phyloP scores from a whole-genome alignment of 768 basidiomycete species.

The Mycena leptocephala region DNA sequence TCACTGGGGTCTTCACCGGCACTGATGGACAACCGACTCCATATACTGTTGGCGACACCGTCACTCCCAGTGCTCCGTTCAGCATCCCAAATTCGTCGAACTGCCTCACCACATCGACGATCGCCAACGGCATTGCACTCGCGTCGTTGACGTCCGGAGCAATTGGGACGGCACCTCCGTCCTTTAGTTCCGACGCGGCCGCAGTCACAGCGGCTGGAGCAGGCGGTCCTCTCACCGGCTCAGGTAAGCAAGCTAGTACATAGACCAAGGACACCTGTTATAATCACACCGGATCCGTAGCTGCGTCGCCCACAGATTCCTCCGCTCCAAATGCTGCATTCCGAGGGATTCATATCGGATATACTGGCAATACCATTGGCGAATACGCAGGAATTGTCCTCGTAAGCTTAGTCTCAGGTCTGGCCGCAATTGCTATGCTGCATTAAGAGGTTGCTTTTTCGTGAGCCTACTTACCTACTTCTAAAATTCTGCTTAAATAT shows the following conservation, averaged over 20 bases:
- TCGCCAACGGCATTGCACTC: conserved; percentile 57
- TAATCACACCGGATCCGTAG: not conserved
- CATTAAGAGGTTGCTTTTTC: conserved; percentile 5
- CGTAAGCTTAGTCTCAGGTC: conserved; percentile 20
- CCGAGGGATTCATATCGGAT: not conserved
- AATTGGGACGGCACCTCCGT: conserved; percentile 8
- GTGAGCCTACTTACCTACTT: not conserved
- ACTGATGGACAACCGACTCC: conserved; percentile 37
- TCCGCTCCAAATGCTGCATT: not conserved
- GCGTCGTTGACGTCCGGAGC: conserved; percentile 24
- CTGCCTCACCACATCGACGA: conserved; percentile 55
- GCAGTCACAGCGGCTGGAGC: not conserved
- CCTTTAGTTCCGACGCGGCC: not conserved
- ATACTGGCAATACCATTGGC: not conserved
- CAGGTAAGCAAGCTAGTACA: not conserved
- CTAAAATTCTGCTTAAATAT: not conserved
- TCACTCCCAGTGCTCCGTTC: conserved; percentile 54
- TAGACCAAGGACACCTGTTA: no score
- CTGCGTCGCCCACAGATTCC: not conserved
- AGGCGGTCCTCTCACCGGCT: not conserved
- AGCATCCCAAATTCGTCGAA: conserved; percentile 58
- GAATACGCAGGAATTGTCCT: conserved; percentile 25
- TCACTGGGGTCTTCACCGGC: conserved; percentile 53
- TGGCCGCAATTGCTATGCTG: conserved; percentile 27
- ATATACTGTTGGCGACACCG: conserved; percentile 59